phyloP scores from a whole-genome alignment of 2,329 filamentous ascomycete species.

The Cladosporium sp. region DNA sequence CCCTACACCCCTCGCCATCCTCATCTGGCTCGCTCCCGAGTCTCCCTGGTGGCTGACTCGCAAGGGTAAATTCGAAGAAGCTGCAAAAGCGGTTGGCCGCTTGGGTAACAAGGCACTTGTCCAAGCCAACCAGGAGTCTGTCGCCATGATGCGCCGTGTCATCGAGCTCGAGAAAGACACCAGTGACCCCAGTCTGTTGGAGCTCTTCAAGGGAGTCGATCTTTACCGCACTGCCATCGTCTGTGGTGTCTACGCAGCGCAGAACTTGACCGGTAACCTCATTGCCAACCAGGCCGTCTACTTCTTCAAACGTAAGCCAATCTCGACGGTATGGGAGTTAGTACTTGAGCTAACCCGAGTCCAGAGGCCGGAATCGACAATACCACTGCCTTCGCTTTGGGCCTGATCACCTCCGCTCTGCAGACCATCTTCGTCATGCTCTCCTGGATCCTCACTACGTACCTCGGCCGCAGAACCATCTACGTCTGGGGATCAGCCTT shows the following conservation, averaged over 20 bases:
- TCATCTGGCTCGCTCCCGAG: slow-evolving; percentile 49
- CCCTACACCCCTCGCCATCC: slow-evolving; percentile 51
- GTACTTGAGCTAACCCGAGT: slow-evolving; percentile 13
- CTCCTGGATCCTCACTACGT: slow-evolving; percentile 63
- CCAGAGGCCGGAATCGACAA: slow-evolving; percentile 49
- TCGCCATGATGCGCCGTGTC: slow-evolving; percentile 58
- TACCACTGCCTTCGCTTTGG: slow-evolving; percentile 56
- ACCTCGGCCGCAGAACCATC: slow-evolving; percentile 60
- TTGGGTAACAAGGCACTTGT: slow-evolving; percentile 44
- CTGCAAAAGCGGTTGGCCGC: slow-evolving; percentile 45
- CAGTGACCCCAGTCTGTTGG: slow-evolving; percentile 46
- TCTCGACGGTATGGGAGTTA: slow-evolving; percentile 20
- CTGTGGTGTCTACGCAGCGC: slow-evolving; percentile 55
- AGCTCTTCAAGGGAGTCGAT: slow-evolving; percentile 55
- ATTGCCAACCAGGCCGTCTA: slow-evolving; percentile 61
- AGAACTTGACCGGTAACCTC: slow-evolving; percentile 60
- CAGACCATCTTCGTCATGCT: slow-evolving; percentile 61
- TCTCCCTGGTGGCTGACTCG: slow-evolving; percentile 55
- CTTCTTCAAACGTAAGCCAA: slow-evolving; percentile 52
- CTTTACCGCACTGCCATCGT: slow-evolving; percentile 52
- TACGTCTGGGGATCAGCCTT: slow-evolving; percentile 58
- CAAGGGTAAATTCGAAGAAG: slow-evolving; percentile 43
- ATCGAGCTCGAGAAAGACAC: slow-evolving; percentile 51
- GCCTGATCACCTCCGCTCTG: slow-evolving; percentile 62
- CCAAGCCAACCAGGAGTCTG: slow-evolving; percentile 39